A percentile compares a stretch with the other conserved stretches of the same genome.
Conservation (phyloP, 1,139 yeast species). For the Candida pseudoviswanathii region DNA sequence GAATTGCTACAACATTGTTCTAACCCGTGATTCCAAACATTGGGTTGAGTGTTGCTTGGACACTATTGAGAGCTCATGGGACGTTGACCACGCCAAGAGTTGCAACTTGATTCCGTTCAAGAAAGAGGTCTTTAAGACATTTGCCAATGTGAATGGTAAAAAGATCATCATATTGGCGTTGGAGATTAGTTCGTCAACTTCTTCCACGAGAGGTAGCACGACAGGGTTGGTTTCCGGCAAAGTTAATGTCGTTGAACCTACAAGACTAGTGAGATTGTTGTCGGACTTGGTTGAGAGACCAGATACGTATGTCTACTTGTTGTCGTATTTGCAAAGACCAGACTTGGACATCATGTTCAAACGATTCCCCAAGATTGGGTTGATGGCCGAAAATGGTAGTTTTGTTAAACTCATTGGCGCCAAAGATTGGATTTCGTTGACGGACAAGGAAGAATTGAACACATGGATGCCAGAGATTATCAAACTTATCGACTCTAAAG, state of each 20-base stretch:
- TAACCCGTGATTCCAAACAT: constrained; percentile 65
- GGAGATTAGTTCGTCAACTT: constrained; percentile 42
- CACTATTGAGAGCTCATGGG: constrained; percentile 66
- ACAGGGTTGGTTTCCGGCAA: constrained; percentile 26
- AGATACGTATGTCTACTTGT: constrained; percentile 67
- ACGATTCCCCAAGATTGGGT: constrained; percentile 69
- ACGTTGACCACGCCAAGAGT: constrained; percentile 44
- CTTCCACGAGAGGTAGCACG: constrained; percentile 19
- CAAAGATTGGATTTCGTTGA: constrained; percentile 66
- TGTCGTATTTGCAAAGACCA: constrained; percentile 62
- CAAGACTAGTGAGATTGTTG: constrained; percentile 51
- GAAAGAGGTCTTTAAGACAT: constrained; percentile 34
- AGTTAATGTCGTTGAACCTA: constrained; percentile 42
- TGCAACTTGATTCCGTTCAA: constrained; percentile 29
- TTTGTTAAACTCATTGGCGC: constrained; percentile 57
- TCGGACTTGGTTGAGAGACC: constrained; percentile 51
- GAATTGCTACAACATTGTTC: constrained; percentile 57
- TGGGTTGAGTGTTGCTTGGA: constrained; percentile 71
- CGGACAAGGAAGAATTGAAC: constrained; percentile 50
- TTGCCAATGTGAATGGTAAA: constrained; percentile 35
- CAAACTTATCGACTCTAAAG: constrained; percentile 63
- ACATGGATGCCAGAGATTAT: constrained; percentile 66
- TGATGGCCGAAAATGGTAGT: constrained; percentile 91
- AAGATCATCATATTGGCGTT: constrained; percentile 59
- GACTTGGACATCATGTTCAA: constrained; percentile 71